Conservation (phyloP, 805 yeast species). For the Kuraishia ogatae region DNA sequence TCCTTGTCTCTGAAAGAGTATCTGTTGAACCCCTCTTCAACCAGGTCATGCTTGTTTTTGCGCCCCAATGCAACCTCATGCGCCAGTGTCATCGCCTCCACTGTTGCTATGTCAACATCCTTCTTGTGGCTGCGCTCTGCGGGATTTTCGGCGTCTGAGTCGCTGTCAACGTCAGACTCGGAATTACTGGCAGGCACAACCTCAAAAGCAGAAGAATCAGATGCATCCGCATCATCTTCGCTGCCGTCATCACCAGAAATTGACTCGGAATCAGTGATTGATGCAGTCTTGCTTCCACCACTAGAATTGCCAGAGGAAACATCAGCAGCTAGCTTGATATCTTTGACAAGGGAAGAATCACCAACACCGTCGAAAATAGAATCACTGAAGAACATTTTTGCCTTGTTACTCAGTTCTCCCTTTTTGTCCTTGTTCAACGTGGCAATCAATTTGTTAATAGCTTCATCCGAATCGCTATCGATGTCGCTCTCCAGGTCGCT, state of each 20-base stretch:
- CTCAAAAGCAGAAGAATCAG: constrained; percentile 9
- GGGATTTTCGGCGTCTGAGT: constrained; percentile 39
- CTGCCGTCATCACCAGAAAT: constrained; percentile 3
- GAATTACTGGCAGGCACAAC: constrained; percentile 11
- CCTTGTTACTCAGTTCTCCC: constrained; percentile 38
- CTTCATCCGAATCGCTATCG: constrained; percentile 67
- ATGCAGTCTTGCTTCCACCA: neutral
- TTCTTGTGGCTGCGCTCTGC: constrained; percentile 40
- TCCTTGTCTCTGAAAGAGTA: constrained; percentile 88
- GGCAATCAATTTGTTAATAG: constrained; percentile 50
- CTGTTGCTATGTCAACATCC: constrained; percentile 79
- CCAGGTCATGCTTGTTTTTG: constrained; percentile 70
- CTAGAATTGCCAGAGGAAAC: neutral
- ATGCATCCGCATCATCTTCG: constrained; percentile 10
- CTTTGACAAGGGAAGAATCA: constrained; percentile 5
- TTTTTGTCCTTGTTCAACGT: constrained; percentile 32
- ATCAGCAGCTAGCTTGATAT: neutral
- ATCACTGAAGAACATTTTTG: constrained; percentile 36
- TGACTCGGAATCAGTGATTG: neutral
- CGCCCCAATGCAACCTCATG: constrained; percentile 92
- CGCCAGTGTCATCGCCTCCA: constrained; percentile 96
- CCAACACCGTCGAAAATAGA: constrained; percentile 37
- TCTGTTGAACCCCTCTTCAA: constrained; percentile 90
- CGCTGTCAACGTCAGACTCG: constrained; percentile 25
- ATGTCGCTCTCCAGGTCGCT: constrained; percentile 11